Evolutionary conservation across 495 filamentous ascomycete genomes (phyloP).

Genomic region (Daldinia loculata): DNA sequence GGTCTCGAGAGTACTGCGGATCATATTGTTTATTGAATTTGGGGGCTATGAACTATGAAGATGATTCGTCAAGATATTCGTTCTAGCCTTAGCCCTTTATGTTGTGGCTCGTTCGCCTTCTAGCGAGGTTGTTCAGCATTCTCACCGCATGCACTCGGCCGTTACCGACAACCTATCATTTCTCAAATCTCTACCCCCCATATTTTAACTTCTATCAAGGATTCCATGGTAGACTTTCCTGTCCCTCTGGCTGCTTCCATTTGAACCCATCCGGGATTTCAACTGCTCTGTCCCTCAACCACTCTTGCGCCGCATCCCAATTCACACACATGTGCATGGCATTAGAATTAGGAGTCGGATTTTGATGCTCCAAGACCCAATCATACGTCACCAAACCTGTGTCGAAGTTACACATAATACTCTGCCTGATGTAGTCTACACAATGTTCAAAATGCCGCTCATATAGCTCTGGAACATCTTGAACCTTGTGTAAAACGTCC

Average conservation of each 20-base stretch:
- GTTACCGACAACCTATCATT: neutral
- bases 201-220: neutral
- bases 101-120: neutral
- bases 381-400: constrained; percentile 37
- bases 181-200: neutral
- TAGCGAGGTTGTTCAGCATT: neutral
- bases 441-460: constrained; percentile 47
- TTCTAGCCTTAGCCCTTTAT: neutral
- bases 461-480: constrained; percentile 42
- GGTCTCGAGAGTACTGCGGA: neutral
- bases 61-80: neutral
- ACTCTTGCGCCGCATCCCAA: constrained; percentile 45
- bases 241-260: constrained; percentile 20
- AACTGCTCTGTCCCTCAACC: constrained; percentile 41
- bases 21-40: neutral
- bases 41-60: neutral
- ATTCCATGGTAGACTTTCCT: constrained; percentile 20
- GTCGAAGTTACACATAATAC: constrained; percentile 48
- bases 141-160: neutral
- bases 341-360: constrained; percentile 42
- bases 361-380: constrained; percentile 44
- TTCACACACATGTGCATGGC: constrained; percentile 46
- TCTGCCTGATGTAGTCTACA: constrained; percentile 48
- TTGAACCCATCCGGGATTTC: constrained; percentile 27
- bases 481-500: constrained; percentile 17